Conservation (phyloP, 1,284 basidiomycete species). For the Cryptococcus depauperatus region DNA sequence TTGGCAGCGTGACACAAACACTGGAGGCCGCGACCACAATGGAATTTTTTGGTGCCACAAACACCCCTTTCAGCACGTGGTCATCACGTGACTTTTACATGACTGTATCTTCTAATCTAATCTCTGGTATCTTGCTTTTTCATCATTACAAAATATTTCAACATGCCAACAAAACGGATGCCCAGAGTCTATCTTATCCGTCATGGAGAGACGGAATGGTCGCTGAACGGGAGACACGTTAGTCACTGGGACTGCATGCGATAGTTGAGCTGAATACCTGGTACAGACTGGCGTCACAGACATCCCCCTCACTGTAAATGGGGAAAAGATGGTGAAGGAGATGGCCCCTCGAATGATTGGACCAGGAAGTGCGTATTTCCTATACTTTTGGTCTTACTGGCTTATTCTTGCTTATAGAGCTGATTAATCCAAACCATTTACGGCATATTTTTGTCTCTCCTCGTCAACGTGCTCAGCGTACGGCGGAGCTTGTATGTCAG, state of each 20-base stretch:
- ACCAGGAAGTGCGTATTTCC: slow-evolving; percentile 56
- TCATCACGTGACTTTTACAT: not conserved
- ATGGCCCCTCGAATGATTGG: slow-evolving; percentile 65
- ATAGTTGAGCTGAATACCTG: not conserved
- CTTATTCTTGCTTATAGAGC: slow-evolving; percentile 47
- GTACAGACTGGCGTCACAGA: slow-evolving; percentile 77
- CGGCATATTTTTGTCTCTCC: slow-evolving; percentile 73
- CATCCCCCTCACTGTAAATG: slow-evolving; percentile 73
- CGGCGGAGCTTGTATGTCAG: slow-evolving; percentile 58
- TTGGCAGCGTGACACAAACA: too few relatives aligned
- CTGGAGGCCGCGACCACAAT: not conserved
- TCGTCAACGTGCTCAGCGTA: slow-evolving; percentile 69
- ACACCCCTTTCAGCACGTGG: too few relatives aligned
- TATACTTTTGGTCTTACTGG: not conserved
- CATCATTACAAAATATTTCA: not conserved
- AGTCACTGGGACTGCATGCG: slow-evolving; percentile 15
- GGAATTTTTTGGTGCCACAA: too few relatives aligned
- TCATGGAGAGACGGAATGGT: slow-evolving; percentile 81
- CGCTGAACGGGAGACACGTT: slow-evolving; percentile 77
- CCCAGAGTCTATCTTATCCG: slow-evolving; percentile 46
- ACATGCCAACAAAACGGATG: slow-evolving; percentile 30
- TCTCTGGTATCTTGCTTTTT: not conserved
- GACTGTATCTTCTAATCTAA: not conserved
- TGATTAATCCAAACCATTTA: slow-evolving; percentile 72
- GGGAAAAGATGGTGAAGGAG: slow-evolving; percentile 63